phyloP scores from a whole-genome alignment of 805 yeast species.

The Kodamaea laetipori region DNA sequence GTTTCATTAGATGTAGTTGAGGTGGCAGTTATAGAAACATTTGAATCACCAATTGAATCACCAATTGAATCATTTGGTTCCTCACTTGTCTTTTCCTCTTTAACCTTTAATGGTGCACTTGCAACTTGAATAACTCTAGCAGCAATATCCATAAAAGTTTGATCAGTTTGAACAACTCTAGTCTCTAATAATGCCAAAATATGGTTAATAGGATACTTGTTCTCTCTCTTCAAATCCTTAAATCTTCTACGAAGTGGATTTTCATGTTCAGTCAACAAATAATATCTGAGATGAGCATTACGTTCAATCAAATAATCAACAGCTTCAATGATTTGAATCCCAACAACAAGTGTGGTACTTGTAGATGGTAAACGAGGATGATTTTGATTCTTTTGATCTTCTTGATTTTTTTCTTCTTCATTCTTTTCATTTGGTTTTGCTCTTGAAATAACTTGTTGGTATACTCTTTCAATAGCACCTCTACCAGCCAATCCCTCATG shows the following conservation, averaged over 20 bases:
- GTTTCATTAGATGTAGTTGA: no score
- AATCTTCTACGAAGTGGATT: constrained; percentile 36
- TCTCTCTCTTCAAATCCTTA: constrained; percentile 37
- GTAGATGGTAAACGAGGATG: constrained; percentile 51
- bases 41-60: constrained; percentile 2
- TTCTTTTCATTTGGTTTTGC: constrained; percentile 30
- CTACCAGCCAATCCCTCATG: constrained; percentile 74
- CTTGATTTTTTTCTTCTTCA: not conserved
- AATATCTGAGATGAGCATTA: constrained; percentile 67
- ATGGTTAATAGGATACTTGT: constrained; percentile 72
- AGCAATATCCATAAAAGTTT: constrained; percentile 71
- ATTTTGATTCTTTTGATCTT: constrained; percentile 14
- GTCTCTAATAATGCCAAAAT: constrained; percentile 64
- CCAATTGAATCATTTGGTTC: constrained; percentile 13
- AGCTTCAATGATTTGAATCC: constrained; percentile 76
- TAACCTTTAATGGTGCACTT: constrained; percentile 64
- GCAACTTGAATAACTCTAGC: constrained; percentile 76
- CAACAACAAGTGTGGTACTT: constrained; percentile 68
- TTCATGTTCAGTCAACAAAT: constrained; percentile 76
- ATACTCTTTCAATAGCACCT: constrained; percentile 61
- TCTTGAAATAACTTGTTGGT: constrained; percentile 54
- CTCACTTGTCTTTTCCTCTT: constrained; percentile 16
- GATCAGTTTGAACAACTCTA: constrained; percentile 67
- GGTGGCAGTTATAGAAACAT: not conserved
- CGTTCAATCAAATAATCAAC: constrained; percentile 69